These are phyloP conservation scores for Mycena leptocephala DNA, from an alignment of 768 basidiomycete species.

Conservation along the genomic window DNA sequence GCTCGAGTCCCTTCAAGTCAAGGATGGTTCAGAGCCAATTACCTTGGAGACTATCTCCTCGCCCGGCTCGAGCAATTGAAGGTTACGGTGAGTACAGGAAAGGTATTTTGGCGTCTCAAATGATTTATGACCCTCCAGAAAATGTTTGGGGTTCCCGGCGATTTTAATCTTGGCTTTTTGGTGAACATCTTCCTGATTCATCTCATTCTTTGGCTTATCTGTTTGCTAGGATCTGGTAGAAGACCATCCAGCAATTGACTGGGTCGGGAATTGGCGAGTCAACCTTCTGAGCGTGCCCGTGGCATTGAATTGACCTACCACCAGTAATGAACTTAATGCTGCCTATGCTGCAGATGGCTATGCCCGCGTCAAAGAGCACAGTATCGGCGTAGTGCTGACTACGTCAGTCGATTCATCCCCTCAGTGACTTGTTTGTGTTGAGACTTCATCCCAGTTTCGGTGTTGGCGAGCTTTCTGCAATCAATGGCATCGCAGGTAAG, in stretches of 20 bases:
- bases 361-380: conserved; percentile 85
- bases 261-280: conserved; percentile 89
- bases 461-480: conserved; percentile 93
- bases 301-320: neutral
- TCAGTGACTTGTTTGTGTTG: neutral
- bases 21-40: conserved; percentile 60
- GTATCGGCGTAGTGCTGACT: conserved; percentile 83
- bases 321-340: conserved; percentile 88
- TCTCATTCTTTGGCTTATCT: neutral
- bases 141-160: conserved; percentile 91
- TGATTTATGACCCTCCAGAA: conserved; percentile 59
- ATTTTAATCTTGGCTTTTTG: conserved; percentile 84
- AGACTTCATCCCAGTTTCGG: conserved; percentile 72
- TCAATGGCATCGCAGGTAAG: conserved; percentile 88
- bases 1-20: conserved; percentile 57
- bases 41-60: conserved; percentile 75
- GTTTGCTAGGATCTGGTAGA: conserved; percentile 82
- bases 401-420: conserved; percentile 64
- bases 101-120: neutral
- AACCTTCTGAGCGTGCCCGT: neutral
- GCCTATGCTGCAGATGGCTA: conserved; percentile 96
- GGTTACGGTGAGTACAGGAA: conserved; percentile 64
- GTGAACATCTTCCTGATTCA: conserved; percentile 46
- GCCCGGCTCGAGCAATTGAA: conserved; percentile 75
- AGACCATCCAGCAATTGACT: conserved; percentile 82